Percentiles rank a stretch among this genome's conserved stretches.
Evolutionary conservation across 331 rosid species (phyloP).

Genomic region (Acacia concinna): DNA sequence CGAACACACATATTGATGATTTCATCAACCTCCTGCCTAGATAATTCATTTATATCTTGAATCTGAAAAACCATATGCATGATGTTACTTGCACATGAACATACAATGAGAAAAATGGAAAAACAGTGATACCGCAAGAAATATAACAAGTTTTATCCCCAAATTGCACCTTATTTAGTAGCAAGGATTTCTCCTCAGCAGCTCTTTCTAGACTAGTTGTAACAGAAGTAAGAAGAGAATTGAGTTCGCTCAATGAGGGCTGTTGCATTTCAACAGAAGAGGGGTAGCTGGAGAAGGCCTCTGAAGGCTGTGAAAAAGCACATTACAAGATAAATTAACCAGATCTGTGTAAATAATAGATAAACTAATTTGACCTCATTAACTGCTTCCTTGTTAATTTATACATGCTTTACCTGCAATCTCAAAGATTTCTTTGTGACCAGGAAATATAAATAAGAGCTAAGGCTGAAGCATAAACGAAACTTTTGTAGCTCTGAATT

Average conservation of each 20-base stretch:
- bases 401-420: slow-evolving; percentile 62
- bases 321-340: slow-evolving; percentile 22
- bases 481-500: slow-evolving; percentile 70
- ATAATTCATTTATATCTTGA: slow-evolving; percentile 82
- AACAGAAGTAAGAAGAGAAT: slow-evolving; percentile 63
- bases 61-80: slow-evolving; percentile 48
- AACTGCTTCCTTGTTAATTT: slow-evolving; percentile 2
- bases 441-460: slow-evolving; percentile 82
- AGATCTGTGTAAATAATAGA: neutral
- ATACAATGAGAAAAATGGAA: neutral
- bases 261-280: slow-evolving; percentile 60
- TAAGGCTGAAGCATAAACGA: slow-evolving; percentile 80
- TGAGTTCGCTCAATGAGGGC: slow-evolving; percentile 71
- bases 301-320: slow-evolving; percentile 53
- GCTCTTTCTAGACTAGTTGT: slow-evolving; percentile 83
- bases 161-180: slow-evolving; percentile 68
- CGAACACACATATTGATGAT: slow-evolving; percentile 66
- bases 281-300: slow-evolving; percentile 48
- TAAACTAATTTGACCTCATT: slow-evolving; percentile 9
- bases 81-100: slow-evolving; percentile 9
- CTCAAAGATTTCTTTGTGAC: slow-evolving; percentile 82
- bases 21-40: slow-evolving; percentile 95
- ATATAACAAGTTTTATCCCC: neutral
- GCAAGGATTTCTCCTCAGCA: slow-evolving; percentile 74
- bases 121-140: neutral